A percentile compares a stretch with the other conserved stretches of the same genome.
Evolutionary conservation across 164 flowering plant genomes (phyloP).

Genomic region (Protea cynaroides): DNA sequence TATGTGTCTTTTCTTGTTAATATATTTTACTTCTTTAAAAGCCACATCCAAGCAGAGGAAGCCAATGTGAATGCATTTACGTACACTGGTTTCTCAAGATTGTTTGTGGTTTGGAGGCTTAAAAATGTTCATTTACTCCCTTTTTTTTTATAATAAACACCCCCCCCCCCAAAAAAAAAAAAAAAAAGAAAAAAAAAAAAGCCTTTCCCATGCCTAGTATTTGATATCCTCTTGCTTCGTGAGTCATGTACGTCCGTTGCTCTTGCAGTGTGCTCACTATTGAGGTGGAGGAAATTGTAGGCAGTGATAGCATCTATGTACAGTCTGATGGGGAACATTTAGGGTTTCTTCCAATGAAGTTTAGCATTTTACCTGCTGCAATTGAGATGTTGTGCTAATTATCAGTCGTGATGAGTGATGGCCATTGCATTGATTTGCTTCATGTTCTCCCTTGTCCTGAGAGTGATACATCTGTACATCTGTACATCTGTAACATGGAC

Average conservation of each 20-base stretch:
- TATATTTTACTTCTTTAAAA: too few relatives aligned
- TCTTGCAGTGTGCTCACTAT: conserved; percentile 60
- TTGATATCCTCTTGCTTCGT: neutral
- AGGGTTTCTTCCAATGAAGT: conserved; percentile 81
- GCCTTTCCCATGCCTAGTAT: neutral
- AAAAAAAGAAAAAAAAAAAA: too few relatives aligned
- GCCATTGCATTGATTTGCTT: neutral
- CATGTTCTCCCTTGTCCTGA: neutral
- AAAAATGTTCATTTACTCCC: neutral
- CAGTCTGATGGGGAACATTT: conserved; percentile 92
- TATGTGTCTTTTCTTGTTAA: too few relatives aligned
- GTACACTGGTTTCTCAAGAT: too few relatives aligned
- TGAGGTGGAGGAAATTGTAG: conserved; percentile 61
- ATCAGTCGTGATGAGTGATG: neutral
- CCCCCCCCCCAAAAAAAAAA: too few relatives aligned
- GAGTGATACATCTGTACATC: too few relatives aligned
- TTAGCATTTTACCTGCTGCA: conserved; percentile 62
- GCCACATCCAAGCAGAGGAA: too few relatives aligned
- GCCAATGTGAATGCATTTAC: neutral
- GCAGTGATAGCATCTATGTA: conserved; percentile 43
- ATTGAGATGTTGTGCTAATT: conserved; percentile 67
- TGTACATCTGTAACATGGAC: neutral
- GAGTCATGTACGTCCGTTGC: neutral
- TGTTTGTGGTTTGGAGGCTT: too few relatives aligned
- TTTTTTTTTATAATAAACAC: too few relatives aligned